Base-by-base conservation (phyloP, 306 rosid species). In the Castanopsis chinensis region DNA sequence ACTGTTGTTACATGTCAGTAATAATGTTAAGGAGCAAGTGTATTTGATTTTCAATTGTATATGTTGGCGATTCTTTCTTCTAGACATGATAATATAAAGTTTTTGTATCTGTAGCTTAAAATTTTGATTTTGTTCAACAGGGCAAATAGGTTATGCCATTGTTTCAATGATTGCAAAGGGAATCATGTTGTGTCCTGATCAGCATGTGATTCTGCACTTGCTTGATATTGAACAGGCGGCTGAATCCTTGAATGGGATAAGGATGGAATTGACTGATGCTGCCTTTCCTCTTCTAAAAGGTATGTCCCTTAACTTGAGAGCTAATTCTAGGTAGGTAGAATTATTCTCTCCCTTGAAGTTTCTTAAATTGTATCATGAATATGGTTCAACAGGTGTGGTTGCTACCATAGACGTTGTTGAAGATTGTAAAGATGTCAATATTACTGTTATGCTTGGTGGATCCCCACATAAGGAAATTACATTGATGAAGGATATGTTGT, bases 131-230 rank as follows among this genome's bases (percentile, higher is more conserved):
- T 76, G 52, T 72, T 49, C 1, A 76, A 83, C 88, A 92, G 96
- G 97, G 52, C 96, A 90, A 89, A 92, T 92, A 72, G 95, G 97
- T 6, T 90, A 92, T 86, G 96, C 96, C 4, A 86, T 92, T 75
- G 96, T 83, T 74, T 92, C 97, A 30, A 92, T 92, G 97, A 84
- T 90, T 14, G 92, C 96, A 33, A 89, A 92, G 87, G 97, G 97
- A 21, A 77, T 65, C 45, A 89, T 90, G 93, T 71, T 90, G 8
- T 96, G 93, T 37, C 89, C 90, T 19, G 88, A 89, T 27, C 96
- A 90, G 85, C 96, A 92, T 57, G 86, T 92, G 28, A 89, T 90
- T 84, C 60, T 92, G 55, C 97, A 92, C 70, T 78, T 92, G 92
- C 92, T 92, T 80, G 97, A 89, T 76, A 88, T 88, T 71, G 89